Evolutionary conservation across 768 basidiomycete species (phyloP).

Genomic region (Collybia sp.): DNA sequence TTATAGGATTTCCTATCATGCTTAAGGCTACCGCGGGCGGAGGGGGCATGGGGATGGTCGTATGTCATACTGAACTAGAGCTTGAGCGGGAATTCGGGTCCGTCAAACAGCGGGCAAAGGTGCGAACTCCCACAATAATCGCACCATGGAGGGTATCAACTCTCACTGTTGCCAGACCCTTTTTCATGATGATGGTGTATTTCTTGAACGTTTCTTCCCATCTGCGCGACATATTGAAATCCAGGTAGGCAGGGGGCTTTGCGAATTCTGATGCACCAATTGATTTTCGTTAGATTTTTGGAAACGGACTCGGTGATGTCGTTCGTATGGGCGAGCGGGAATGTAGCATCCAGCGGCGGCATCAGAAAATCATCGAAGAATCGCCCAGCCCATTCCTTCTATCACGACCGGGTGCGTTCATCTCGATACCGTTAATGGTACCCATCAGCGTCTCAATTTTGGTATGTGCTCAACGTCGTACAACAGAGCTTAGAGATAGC

Average conservation of each 20-base stretch:
- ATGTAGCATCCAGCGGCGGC: constrained; percentile 63
- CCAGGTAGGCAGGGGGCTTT: constrained; percentile 32
- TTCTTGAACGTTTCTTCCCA: constrained; percentile 56
- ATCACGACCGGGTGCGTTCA: constrained; percentile 33
- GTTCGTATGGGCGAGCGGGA: constrained; percentile 69
- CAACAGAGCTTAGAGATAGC: constrained; percentile 34
- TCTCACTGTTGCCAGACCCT: constrained; percentile 24
- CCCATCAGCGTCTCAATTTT: background rate
- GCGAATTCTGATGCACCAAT: background rate
- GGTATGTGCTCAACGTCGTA: background rate
- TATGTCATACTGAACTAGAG: constrained; percentile 40
- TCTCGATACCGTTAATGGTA: too few relatives aligned
- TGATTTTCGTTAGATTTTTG: constrained; percentile 47
- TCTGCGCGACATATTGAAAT: constrained; percentile 62
- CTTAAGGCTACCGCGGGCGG: constrained; percentile 68
- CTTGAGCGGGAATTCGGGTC: constrained; percentile 28
- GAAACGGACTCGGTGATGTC: constrained; percentile 54
- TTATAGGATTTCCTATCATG: constrained; percentile 57
- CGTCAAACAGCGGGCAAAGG: constrained; percentile 39
- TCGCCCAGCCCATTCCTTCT: constrained; percentile 56
- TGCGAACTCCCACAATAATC: constrained; percentile 11
- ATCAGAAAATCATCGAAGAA: constrained; percentile 75
- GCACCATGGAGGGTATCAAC: background rate
- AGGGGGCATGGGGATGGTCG: constrained; percentile 62
- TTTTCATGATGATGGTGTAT: constrained; percentile 47